Percentiles rank a stretch among this genome's conserved stretches.
These are phyloP conservation scores for Rhizoclosmatium sp. DNA, from an alignment of 192 early-diverging fungal genomes.

Conservation along the genomic window DNA sequence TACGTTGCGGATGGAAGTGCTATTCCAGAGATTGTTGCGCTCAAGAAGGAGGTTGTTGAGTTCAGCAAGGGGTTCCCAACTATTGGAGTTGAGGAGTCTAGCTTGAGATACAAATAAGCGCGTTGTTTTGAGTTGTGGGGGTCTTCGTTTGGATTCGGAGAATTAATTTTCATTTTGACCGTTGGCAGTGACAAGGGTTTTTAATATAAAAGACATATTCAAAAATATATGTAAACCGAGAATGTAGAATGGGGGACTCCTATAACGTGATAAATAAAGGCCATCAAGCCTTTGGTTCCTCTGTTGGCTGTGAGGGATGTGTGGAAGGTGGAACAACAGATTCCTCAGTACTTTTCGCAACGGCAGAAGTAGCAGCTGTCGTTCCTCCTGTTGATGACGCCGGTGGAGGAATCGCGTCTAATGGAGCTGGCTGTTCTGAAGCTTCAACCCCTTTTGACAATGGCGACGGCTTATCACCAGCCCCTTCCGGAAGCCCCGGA, in stretches of 20 bases:
- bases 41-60: conserved; percentile 82
- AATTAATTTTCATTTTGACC: too few relatives aligned
- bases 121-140: conserved; percentile 89
- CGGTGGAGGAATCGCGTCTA: too few relatives aligned
- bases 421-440: too few relatives aligned
- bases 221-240: too few relatives aligned
- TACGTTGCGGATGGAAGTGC: conserved; percentile 64
- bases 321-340: conserved; percentile 61
- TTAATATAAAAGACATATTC: too few relatives aligned
- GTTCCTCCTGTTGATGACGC: too few relatives aligned
- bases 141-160: conserved; percentile 10
- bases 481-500: background rate
- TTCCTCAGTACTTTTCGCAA: conserved; percentile 69
- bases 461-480: background rate
- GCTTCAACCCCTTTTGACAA: too few relatives aligned
- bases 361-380: conserved; percentile 76
- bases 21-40: conserved; percentile 66
- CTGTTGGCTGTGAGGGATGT: conserved; percentile 81
- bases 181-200: too few relatives aligned
- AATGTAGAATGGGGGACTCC: too few relatives aligned
- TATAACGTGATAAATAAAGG: background rate
- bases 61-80: conserved; percentile 91
- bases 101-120: conserved; percentile 31
- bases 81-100: conserved; percentile 65
- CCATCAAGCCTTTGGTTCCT: background rate